phyloP scores from a whole-genome alignment of 768 basidiomycete genomes.

The Tulasnella sp. region DNA sequence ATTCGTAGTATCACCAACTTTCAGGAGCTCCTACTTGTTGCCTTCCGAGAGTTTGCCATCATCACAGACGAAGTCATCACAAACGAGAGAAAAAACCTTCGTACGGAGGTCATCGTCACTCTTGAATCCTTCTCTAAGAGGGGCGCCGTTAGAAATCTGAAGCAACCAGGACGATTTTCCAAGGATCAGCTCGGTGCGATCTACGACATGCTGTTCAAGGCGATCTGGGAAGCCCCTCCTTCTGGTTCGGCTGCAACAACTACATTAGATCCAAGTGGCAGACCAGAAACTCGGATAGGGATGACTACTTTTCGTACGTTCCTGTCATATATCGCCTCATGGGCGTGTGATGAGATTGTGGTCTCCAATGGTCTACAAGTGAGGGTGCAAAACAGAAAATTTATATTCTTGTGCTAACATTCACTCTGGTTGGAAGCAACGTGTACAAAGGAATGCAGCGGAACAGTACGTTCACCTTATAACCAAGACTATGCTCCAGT shows the following conservation, averaged over 20 bases:
- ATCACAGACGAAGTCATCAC: slow-evolving; percentile 93
- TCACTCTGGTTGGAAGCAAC: slow-evolving; percentile 42
- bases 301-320: slow-evolving; percentile 78
- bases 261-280: slow-evolving; percentile 41
- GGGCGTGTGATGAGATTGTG: slow-evolving; percentile 90
- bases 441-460: slow-evolving; percentile 78
- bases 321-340: slow-evolving; percentile 84
- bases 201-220: slow-evolving; percentile 61
- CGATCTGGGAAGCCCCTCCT: slow-evolving; percentile 59
- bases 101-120: slow-evolving; percentile 80
- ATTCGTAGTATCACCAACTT: slow-evolving; percentile 91
- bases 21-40: slow-evolving; percentile 91
- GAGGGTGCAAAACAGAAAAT: not conserved
- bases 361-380: slow-evolving; percentile 89
- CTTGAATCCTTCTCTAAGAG: slow-evolving; percentile 94
- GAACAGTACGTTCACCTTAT: slow-evolving; percentile 44
- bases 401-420: slow-evolving; percentile 11
- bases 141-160: slow-evolving; percentile 77
- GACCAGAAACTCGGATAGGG: slow-evolving; percentile 83
- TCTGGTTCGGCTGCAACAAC: not conserved
- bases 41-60: slow-evolving; percentile 93
- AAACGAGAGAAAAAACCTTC: slow-evolving; percentile 71
- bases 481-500: not conserved
- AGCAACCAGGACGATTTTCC: slow-evolving; percentile 61
- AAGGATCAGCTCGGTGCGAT: slow-evolving; percentile 82